These are phyloP conservation scores for Leishmania major DNA, from an alignment of 208 protist species.

Conservation along the genomic window DNA sequence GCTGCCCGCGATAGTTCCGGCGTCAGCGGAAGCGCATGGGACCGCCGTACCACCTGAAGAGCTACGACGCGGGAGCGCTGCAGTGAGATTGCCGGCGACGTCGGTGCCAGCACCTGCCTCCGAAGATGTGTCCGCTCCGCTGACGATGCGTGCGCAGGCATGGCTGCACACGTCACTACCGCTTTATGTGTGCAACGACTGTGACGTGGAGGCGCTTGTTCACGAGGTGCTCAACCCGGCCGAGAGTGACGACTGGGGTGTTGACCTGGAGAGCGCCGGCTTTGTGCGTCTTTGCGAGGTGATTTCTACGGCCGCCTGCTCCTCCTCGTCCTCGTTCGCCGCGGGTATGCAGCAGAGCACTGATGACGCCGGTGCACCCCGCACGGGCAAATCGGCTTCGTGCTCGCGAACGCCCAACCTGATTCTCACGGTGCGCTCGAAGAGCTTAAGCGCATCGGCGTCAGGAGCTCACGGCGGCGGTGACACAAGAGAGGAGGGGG, in stretches of 20 bases:
- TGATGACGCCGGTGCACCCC: background rate
- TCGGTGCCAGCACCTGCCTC: background rate
- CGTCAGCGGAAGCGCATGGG: background rate
- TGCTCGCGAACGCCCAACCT: constrained; percentile 7
- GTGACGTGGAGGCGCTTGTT: constrained; percentile 34
- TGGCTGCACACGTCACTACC: constrained; percentile 32
- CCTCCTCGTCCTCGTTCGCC: background rate
- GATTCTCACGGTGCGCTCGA: constrained; percentile 1
- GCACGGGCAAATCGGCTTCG: background rate
- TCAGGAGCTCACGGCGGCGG: background rate
- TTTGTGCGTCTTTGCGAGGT: constrained; percentile 41
- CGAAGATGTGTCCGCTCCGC: background rate
- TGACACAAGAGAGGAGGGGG: background rate
- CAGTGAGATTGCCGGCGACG: background rate
- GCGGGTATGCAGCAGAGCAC: background rate
- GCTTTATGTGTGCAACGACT: constrained; percentile 47
- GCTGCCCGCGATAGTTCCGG: background rate
- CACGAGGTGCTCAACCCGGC: constrained; percentile 27
- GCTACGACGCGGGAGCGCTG: background rate
- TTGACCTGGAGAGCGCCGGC: constrained; percentile 36
- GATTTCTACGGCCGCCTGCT: constrained; percentile 15
- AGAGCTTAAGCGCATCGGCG: background rate
- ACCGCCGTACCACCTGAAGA: background rate
- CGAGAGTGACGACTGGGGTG: constrained; percentile 35
- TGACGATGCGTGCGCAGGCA: constrained; percentile 15